These are phyloP conservation scores for Azolla pinnata DNA, from an alignment of 75 land plant species.

Conservation along the genomic window DNA sequence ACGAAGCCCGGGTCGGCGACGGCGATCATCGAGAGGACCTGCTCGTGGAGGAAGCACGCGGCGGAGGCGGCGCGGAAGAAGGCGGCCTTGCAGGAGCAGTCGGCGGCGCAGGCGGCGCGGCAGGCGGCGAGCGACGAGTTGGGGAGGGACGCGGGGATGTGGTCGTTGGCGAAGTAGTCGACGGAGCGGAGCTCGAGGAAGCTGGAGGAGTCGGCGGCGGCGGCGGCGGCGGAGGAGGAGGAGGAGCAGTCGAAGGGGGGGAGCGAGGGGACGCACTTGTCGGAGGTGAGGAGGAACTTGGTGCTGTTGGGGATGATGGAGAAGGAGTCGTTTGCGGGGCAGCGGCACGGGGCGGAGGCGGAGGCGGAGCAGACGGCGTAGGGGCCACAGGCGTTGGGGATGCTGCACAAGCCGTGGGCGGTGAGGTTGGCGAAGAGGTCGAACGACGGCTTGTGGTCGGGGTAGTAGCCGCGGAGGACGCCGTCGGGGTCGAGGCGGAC, in stretches of 20 bases:
- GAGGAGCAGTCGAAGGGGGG: slow-evolving; percentile 23
- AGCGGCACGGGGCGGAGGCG: slow-evolving; percentile 12
- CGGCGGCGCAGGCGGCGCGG: slow-evolving; percentile 1
- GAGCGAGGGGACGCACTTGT: no score
- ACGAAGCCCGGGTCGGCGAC: neutral
- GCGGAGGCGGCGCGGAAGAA: slow-evolving; percentile 8
- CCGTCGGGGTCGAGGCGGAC: slow-evolving; percentile 13
- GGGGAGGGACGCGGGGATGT: neutral
- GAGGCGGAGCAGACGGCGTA: slow-evolving; percentile 22
- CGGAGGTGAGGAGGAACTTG: no score
- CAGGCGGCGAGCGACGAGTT: slow-evolving; percentile 1
- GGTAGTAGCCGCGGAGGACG: slow-evolving; percentile 1
- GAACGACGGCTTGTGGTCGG: neutral
- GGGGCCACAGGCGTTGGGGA: slow-evolving; percentile 26
- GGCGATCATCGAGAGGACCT: neutral
- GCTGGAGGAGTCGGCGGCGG: slow-evolving; percentile 13
- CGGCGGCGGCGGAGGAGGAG: slow-evolving; percentile 15
- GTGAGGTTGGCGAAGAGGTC: slow-evolving; percentile 10
- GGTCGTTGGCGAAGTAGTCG: slow-evolving; percentile 8
- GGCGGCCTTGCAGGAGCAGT: slow-evolving; percentile 12
- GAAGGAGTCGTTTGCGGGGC: slow-evolving; percentile 14
- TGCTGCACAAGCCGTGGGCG: slow-evolving; percentile 1
- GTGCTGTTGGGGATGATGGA: no score
- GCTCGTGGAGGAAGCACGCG: slow-evolving; percentile 15
- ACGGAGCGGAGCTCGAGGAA: slow-evolving; percentile 11